phyloP scores from a whole-genome alignment of 352 stramenopile species.

The Phytophthora macrochlamydospora region DNA sequence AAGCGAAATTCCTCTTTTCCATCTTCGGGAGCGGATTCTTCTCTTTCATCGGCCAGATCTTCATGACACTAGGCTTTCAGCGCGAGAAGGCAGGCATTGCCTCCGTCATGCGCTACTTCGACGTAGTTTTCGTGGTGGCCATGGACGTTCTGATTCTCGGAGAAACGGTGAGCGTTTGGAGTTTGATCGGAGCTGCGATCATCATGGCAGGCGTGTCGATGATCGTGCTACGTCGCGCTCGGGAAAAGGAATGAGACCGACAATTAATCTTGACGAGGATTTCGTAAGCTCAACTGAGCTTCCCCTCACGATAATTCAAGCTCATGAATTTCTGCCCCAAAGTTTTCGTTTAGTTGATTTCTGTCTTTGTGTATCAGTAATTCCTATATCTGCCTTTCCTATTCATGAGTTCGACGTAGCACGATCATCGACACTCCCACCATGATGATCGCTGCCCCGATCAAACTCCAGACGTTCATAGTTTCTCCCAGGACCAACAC shows the following conservation, averaged over 20 bases:
- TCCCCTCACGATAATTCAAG: no score
- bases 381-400: not conserved
- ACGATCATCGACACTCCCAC: constrained; percentile 33
- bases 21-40: constrained; percentile 52
- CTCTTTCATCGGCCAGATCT: constrained; percentile 56
- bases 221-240: constrained; percentile 51
- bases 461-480: constrained; percentile 29
- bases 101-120: constrained; percentile 74
- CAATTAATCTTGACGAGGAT: no score
- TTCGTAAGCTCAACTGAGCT: no score
- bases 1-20: constrained; percentile 36
- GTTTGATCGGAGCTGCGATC: constrained; percentile 50
- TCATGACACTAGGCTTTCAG: constrained; percentile 66
- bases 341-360: no score
- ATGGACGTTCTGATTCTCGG: constrained; percentile 54
- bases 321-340: no score
- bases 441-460: constrained; percentile 44
- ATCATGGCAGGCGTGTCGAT: constrained; percentile 52
- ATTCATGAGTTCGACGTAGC: constrained; percentile 16
- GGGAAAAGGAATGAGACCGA: constrained; percentile 16
- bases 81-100: constrained; percentile 61
- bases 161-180: constrained; percentile 56
- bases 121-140: constrained; percentile 73
- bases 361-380: not conserved
- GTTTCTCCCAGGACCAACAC: constrained; percentile 30